Base-by-base conservation (phyloP, 1,139 yeast genomes). In the Suhomyces maxii region DNA sequence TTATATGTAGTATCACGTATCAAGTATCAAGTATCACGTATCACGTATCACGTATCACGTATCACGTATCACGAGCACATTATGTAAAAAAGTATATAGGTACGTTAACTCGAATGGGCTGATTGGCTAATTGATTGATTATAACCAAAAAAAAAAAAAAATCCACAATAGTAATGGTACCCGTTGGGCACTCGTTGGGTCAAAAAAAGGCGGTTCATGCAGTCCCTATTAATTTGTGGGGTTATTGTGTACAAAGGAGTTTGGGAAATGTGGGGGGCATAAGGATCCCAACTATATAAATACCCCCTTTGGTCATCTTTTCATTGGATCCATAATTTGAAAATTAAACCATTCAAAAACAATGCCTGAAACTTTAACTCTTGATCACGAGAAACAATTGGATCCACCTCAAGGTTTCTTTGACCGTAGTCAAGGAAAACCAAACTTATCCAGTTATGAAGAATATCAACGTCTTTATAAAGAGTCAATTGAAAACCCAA, bases 401-500 rank as follows among this genome's bases (percentile, higher is more conserved):
- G 66, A 62, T 25, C 86, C 86, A 12, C 88, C 89, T 14, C 56
- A 64, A 45, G 87, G 85, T 30, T 83, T 83, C 65, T 61, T 66
- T 46, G 80, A 79, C 38, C 69, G 84, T 54, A 77, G 80, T 51
- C 68, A 69, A 11, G 60, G 69, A 31, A 34, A 46, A 32, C 84
- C 86, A 10, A 73, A 79, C 60, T 63, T 82, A 48, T 55, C 68
- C 26, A 76, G 77, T 40, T 65, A 84, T 41, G 84, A 73, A 26
- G 80, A 84, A 55, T 86, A 86, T 68, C 59, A 79, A 53, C 60
- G 69, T 51, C 61, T 84, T 69, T 84, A 87, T 69, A 68, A 80
- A 55, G 80, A 85, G 65, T 85, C 93, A 13, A 77, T 87, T 53
- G 80, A 82, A 47, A 69, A 84, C 53, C 95, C 95, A 1, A 69